These are phyloP conservation scores for Diaporthe citri DNA, from an alignment of 2,329 filamentous ascomycete species.

Conservation along the genomic window DNA sequence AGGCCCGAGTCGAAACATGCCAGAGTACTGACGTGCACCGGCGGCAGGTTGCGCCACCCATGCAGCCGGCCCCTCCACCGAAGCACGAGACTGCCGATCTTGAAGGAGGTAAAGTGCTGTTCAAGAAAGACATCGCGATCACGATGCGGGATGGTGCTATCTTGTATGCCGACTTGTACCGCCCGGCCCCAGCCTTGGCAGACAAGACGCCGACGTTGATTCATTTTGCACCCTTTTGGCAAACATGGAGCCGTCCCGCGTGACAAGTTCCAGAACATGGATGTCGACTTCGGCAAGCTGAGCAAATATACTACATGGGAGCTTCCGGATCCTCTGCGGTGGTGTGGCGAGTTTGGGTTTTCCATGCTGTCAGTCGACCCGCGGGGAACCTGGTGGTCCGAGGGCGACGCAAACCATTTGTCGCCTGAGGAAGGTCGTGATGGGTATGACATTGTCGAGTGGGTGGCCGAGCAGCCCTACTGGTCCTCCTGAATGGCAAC, in stretches of 20 bases:
- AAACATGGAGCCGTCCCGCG: neutral
- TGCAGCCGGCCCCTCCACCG: neutral
- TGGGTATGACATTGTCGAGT: neutral
- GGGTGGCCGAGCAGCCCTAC: neutral
- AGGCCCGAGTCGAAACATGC: rapidly evolving
- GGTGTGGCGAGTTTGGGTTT: neutral
- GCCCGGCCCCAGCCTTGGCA: neutral
- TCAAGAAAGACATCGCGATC: neutral
- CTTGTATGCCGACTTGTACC: neutral
- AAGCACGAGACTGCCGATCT: neutral
- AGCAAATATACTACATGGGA: neutral
- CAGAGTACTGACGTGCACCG: no score
- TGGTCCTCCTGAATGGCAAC: no score
- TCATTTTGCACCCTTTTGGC: neutral
- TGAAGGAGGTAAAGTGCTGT: neutral
- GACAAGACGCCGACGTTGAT: neutral
- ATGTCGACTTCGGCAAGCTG: neutral
- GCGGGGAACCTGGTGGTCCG: neutral
- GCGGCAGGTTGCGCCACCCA: neutral
- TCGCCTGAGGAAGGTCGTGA: neutral
- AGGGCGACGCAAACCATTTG: neutral
- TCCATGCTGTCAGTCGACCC: neutral
- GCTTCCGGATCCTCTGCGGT: neutral
- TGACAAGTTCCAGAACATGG: neutral
- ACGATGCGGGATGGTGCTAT: neutral